These are phyloP conservation scores for Heterococcus sp. DNA, from an alignment of 108 stramenopile species.

Conservation along the genomic window DNA sequence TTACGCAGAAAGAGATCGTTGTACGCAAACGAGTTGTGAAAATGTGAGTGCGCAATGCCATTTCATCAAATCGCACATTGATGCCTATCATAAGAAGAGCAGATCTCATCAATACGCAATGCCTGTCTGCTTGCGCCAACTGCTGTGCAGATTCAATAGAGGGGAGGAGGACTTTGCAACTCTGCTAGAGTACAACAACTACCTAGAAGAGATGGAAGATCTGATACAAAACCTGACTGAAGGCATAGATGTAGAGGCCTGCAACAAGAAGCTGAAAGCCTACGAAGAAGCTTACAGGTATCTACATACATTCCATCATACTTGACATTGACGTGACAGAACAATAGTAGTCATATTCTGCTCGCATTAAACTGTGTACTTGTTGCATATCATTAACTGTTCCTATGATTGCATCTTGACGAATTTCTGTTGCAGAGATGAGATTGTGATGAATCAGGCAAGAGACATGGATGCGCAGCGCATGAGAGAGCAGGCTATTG, in stretches of 20 bases:
- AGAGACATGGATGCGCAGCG: background rate
- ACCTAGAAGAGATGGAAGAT: background rate
- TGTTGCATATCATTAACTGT: no score
- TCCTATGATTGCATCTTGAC: no score
- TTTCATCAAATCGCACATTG: no score
- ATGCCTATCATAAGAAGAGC: no score
- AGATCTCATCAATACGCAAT: no score
- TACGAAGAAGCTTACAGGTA: background rate
- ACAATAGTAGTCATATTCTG: no score
- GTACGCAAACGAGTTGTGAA: background rate
- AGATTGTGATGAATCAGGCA: background rate
- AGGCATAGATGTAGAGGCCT: background rate
- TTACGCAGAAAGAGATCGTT: background rate
- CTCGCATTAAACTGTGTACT: no score
- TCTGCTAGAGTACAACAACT: background rate
- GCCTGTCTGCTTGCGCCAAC: background rate
- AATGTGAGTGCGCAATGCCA: slow-evolving; percentile 1
- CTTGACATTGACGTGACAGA: no score
- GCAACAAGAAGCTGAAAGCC: background rate
- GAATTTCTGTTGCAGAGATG: no score
- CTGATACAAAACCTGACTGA: background rate
- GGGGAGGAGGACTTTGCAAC: background rate
- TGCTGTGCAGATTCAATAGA: background rate
- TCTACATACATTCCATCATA: no score
- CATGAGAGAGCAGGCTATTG: background rate